These are phyloP conservation scores for Vitis cinerea DNA, from an alignment of 164 flowering plant species.

Conservation along the genomic window DNA sequence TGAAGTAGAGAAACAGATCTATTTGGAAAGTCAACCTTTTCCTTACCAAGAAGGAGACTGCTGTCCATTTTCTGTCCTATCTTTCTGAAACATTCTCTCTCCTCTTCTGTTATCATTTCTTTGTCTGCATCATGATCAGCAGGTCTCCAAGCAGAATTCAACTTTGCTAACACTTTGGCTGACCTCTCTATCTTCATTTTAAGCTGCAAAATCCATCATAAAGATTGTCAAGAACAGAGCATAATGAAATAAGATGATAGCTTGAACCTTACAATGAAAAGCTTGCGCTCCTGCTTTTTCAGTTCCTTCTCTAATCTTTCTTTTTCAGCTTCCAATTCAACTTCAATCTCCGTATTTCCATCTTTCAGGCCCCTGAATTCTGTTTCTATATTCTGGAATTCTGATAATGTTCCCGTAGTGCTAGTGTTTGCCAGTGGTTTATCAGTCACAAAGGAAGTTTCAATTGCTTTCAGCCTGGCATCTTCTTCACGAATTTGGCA, in stretches of 20 bases:
- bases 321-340: slow-evolving; percentile 56
- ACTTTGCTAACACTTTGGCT: slow-evolving; percentile 40
- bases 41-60: slow-evolving; percentile 73
- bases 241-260: slow-evolving; percentile 6
- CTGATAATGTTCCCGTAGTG: slow-evolving; percentile 63
- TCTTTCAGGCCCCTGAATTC: slow-evolving; percentile 19
- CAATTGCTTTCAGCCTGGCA: slow-evolving; percentile 56
- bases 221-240: background rate
- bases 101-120: slow-evolving; percentile 81
- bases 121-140: slow-evolving; percentile 49
- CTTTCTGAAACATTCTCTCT: slow-evolving; percentile 61
- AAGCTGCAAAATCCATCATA: slow-evolving; percentile 48
- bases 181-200: slow-evolving; percentile 68
- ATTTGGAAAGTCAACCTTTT: background rate
- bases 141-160: slow-evolving; percentile 56
- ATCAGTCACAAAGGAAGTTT: slow-evolving; percentile 22
- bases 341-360: slow-evolving; percentile 27
- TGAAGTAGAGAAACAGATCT: background rate
- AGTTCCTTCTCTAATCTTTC: slow-evolving; percentile 63
- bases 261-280: slow-evolving; percentile 56
- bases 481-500: slow-evolving; percentile 68
- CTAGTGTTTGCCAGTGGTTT: slow-evolving; percentile 22
- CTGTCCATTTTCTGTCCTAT: slow-evolving; percentile 62
- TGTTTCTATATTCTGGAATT: slow-evolving; percentile 51
- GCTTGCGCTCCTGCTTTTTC: slow-evolving; percentile 56